These are phyloP conservation scores for Yamadazyma olivae DNA, from an alignment of 805 yeast genomes.

Conservation along the genomic window DNA sequence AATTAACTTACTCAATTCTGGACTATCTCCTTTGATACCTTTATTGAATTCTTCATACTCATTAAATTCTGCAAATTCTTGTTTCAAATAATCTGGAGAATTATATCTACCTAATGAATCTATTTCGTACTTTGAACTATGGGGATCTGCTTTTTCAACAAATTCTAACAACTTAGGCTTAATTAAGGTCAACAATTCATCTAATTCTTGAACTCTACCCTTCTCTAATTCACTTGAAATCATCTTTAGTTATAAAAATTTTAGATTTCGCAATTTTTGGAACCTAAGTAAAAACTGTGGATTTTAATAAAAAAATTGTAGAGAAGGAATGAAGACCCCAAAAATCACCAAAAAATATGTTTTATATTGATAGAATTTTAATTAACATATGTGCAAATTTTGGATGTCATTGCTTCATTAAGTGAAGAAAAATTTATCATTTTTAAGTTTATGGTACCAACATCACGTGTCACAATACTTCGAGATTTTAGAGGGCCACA, in stretches of 20 bases:
- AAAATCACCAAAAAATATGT: slow-evolving; percentile 5
- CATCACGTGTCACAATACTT: too few species aligned
- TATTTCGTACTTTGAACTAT: slow-evolving; percentile 24
- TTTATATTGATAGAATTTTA: not conserved
- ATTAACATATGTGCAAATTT: too few species aligned
- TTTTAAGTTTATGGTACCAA: too few species aligned
- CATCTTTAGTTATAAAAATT: not conserved
- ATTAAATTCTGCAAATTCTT: slow-evolving; percentile 15
- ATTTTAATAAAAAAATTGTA: too few species aligned
- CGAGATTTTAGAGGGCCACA: too few species aligned
- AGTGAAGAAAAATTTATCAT: too few species aligned
- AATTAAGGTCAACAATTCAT: slow-evolving; percentile 48
- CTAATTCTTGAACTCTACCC: slow-evolving; percentile 56
- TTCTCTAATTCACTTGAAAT: slow-evolving; percentile 33
- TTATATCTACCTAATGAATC: slow-evolving; percentile 51
- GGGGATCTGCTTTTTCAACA: slow-evolving; percentile 45
- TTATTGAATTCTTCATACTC: slow-evolving; percentile 21
- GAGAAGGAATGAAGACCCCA: too few species aligned
- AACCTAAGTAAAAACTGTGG: too few species aligned
- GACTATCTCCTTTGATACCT: slow-evolving; percentile 35
- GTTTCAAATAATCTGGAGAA: slow-evolving; percentile 47
- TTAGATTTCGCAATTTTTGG: slow-evolving; percentile 5
- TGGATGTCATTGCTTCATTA: too few species aligned
- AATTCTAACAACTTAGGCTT: slow-evolving; percentile 51
- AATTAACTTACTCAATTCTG: slow-evolving; percentile 44